Evolutionary conservation across 2,329 filamentous ascomycete genomes (phyloP), one percentile per base, ranked within the genome.

Genomic region (Curvularia sp.): DNA sequence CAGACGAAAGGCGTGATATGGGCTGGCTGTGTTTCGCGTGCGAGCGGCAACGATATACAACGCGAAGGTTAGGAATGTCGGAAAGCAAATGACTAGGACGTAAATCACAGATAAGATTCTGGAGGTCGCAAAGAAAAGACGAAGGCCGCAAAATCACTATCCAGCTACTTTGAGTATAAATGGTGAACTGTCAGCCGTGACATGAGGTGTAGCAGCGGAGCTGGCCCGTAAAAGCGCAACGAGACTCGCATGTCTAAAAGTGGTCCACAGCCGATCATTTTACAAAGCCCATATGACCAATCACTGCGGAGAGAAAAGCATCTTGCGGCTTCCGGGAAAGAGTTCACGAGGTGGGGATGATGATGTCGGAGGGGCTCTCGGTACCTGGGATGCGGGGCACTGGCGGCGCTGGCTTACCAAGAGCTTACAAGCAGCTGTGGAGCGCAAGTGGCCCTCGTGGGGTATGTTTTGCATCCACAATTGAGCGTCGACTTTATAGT

Each of bases 361-460:
- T 54, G 53, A 49, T 59, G 56, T 52, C 55, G 56, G 58, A 55
- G 58, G 53, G 51, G 55, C 47, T 33, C 22, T 64, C 63, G 63
- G 63, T 60, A 60, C 58, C 55, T 55, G 61, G 53, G 18, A 61
- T 59, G 61, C 55, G 61, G 61, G 61, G 61, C 47, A 55, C 44
- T 28, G 15, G 41, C 41, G 24, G 41, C 22, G 44, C 28, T 30
- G 35, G 58, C 61, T 61, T 56, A 61, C 55, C 53, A 63, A 61
- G 58, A 61, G 50, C 58, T 63, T 55, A 63, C 58, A 53, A 49
- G 53, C 48, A 31, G 20, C 38, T 41, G 12, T 43, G 18, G 10
- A 5, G 7, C 28, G n/a, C n/a, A 26, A 41, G 18, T 31, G 39
- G 2, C 33, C 26, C 30, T 26, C 18, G 28, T 43, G 39, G n/a